Percentiles rank a stretch among this genome's conserved stretches.
Evolutionary conservation across 2,329 filamentous ascomycete species (phyloP).

Genomic region (Neurospora crassa): DNA sequence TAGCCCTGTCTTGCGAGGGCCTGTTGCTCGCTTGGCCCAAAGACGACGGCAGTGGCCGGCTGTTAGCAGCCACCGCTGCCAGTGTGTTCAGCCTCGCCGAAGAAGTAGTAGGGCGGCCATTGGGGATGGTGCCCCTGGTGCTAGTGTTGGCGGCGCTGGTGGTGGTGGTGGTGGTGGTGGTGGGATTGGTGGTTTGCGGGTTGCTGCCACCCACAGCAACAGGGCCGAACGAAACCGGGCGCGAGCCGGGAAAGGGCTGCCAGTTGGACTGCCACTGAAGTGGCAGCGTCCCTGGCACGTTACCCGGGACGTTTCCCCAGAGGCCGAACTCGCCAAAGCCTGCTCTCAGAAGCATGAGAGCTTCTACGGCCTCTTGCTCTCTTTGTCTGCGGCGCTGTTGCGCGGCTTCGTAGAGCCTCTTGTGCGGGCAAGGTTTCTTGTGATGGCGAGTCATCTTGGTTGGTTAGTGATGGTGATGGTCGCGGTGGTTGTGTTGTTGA

Average conservation of each 20-base stretch:
- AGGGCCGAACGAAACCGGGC: neutral
- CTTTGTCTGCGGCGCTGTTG: neutral
- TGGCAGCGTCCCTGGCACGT: neutral
- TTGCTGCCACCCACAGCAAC: neutral
- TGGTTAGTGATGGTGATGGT: neutral
- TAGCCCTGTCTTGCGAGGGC: neutral
- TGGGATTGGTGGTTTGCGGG: neutral
- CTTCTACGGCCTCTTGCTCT: neutral
- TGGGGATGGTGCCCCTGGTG: neutral
- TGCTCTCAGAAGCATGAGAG: neutral
- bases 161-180: neutral
- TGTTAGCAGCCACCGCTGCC: neutral
- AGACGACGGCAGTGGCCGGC: neutral
- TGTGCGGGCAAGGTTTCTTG: neutral
- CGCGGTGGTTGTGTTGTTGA: neutral
- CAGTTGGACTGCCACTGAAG: neutral
- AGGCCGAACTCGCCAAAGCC: neutral
- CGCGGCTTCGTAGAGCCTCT: neutral
- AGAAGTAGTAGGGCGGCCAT: neutral
- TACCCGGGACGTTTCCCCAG: neutral
- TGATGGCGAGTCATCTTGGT: neutral
- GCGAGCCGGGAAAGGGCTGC: neutral
- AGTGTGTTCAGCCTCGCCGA: neutral
- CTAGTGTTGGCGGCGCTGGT: neutral
- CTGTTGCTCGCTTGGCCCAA: neutral